Conservation (phyloP, 352 stramenopile species). For the Globisporangium irregulare region DNA sequence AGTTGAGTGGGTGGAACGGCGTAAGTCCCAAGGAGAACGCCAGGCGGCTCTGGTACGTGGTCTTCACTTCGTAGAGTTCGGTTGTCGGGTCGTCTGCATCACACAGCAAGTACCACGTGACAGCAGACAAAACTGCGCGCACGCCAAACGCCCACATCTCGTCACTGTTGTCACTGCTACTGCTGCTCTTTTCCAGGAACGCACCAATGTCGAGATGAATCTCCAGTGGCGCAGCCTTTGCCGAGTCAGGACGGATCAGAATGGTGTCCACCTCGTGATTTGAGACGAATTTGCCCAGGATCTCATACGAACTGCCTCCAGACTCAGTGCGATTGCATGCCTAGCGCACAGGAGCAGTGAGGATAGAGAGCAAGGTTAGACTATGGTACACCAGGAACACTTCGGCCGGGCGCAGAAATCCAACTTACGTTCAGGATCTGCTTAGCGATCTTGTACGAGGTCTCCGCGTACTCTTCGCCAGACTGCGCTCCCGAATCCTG, state of each 20-base stretch:
- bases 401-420: background rate
- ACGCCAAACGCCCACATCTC: constrained; percentile 58
- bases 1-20: constrained; percentile 42
- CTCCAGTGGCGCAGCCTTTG: constrained; percentile 50
- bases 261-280: constrained; percentile 51
- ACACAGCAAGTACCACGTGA: constrained; percentile 74
- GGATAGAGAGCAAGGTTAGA: background rate
- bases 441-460: constrained; percentile 25
- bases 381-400: background rate
- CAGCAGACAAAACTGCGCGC: constrained; percentile 42
- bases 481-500: constrained; percentile 23
- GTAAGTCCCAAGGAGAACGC: constrained; percentile 57
- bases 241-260: constrained; percentile 64
- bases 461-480: background rate
- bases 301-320: constrained; percentile 63
- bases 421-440: constrained; percentile 34
- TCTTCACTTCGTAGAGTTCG: constrained; percentile 52
- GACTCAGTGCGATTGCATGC: constrained; percentile 81
- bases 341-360: constrained; percentile 18
- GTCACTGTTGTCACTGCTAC: background rate
- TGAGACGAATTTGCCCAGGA: constrained; percentile 57
- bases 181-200: constrained; percentile 29
- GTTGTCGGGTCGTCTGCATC: constrained; percentile 60
- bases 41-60: constrained; percentile 59
- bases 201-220: constrained; percentile 58